Evolutionary conservation across 1,284 basidiomycete genomes (phyloP), one percentile per base, ranked within the genome.

Genomic region (Ceratobasidium sp.): DNA sequence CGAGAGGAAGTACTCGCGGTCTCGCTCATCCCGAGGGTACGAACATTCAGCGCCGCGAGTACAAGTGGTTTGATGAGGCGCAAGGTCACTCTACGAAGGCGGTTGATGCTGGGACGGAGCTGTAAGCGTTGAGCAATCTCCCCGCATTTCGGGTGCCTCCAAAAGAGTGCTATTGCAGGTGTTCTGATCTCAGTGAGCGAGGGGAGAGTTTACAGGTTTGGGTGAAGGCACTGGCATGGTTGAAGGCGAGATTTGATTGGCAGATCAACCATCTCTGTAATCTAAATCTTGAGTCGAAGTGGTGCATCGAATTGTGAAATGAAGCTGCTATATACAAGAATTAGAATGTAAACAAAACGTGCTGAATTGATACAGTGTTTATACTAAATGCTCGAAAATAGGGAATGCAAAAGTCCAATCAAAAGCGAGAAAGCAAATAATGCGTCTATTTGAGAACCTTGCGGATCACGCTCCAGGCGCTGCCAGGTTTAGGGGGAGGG

Each of bases 1-100:
- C 90, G 94, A 11, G 88, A 88, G 40, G 90, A 96, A 52, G 87
- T 96, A 32, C 84, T 91, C 4, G 84, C 85, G 0, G 90, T 95
- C 85, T 98, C 49, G 83, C 85, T 29, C 87, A 90, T 79, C 83
- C 84, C 3, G 83, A 86, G 1, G 91, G 91, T 1, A 89, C 88
- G 9, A 86, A 84, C 51, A 87, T 94, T 70, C 84, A 86, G 13
- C 81, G 83, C 19, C 83, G 86, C n/a, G 93, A 95, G 78, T 86
- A 90, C 78, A 88, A 89, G 80, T 86, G 88, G 80, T 83, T 92
- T 75, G 86, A 88, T 32, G 86, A 88, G 84, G 78, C 80, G 81
- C 79, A 80, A 76, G 15, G 80, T 66, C 78, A 83, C 73, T 80
- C 82, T 75, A 68, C 79, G 19, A 78, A 81, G 29, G 81, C 82